Conservation (phyloP, 768 basidiomycete genomes). For the Tylopilus vinaceipallidus region DNA sequence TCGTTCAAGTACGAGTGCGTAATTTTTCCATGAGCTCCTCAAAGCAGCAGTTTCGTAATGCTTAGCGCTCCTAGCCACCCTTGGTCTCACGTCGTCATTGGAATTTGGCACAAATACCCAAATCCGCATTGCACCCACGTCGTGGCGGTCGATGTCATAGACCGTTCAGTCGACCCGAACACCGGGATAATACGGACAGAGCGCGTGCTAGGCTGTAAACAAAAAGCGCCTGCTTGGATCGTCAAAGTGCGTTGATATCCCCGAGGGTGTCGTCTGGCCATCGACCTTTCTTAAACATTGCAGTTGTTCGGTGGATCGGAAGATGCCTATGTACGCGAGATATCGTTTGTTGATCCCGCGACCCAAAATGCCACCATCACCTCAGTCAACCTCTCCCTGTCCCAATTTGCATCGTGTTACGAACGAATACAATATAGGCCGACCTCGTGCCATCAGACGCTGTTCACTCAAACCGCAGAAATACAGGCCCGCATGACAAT, state of each 20-base stretch:
- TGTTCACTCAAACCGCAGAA: conserved; percentile 88
- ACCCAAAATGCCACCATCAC: conserved; percentile 80
- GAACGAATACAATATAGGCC: conserved; percentile 89
- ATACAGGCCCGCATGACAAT: conserved; percentile 79
- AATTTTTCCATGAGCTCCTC: conserved; percentile 1
- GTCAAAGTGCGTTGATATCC: conserved; percentile 64
- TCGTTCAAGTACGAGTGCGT: conserved; percentile 82
- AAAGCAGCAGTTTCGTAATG: conserved; percentile 1
- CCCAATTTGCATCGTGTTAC: conserved; percentile 91
- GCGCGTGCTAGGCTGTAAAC: conserved; percentile 86
- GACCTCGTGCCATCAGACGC: conserved; percentile 56
- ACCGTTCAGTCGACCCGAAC: conserved; percentile 76
- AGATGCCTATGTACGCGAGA: conserved; percentile 92
- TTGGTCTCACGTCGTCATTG: conserved; percentile 88
- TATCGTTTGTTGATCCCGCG: conserved; percentile 88
- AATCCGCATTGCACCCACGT: conserved; percentile 91
- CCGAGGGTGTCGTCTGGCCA: conserved; percentile 7
- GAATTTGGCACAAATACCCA: conserved; percentile 96
- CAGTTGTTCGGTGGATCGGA: conserved; percentile 91
- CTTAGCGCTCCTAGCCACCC: conserved; percentile 57
- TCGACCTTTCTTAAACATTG: not conserved
- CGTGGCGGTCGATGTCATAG: conserved; percentile 81
- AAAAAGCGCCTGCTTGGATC: conserved; percentile 89
- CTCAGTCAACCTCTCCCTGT: conserved; percentile 89
- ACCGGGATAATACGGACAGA: conserved; percentile 93